Conservation (phyloP, 805 yeast genomes). For the Yamadazyma tumulicola region DNA sequence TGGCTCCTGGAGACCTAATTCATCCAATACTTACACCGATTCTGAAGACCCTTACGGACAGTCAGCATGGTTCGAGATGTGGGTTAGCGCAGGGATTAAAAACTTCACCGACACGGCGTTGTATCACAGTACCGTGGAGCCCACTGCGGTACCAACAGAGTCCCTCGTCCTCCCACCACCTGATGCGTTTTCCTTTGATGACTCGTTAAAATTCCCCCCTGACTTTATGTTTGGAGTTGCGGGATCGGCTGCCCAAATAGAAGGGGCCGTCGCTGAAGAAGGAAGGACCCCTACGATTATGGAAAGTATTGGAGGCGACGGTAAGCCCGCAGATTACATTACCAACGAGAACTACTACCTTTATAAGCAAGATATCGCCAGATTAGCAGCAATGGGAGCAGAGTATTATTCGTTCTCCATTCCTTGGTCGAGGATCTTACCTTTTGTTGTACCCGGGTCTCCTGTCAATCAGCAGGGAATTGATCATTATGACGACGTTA, state of each 20-base stretch:
- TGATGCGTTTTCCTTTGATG: constrained; percentile 14
- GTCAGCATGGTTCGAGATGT: constrained; percentile 17
- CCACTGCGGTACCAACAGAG: constrained; percentile 16
- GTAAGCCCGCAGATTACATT: constrained; percentile 18
- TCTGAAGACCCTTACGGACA: constrained; percentile 19
- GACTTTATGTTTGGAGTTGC: constrained; percentile 26
- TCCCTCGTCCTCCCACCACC: constrained; percentile 14
- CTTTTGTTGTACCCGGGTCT: constrained; percentile 25
- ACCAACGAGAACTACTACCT: constrained; percentile 29
- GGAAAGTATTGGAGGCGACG: constrained; percentile 16
- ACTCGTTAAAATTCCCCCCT: constrained; percentile 13
- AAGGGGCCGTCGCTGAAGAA: constrained; percentile 32
- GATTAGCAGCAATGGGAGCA: constrained; percentile 29
- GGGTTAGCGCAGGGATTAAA: constrained; percentile 12
- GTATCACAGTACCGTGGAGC: constrained; percentile 15
- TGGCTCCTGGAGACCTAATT: constrained; percentile 16
- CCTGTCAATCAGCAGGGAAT: constrained; percentile 27
- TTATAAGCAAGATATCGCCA: constrained; percentile 29
- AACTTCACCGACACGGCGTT: constrained; percentile 15
- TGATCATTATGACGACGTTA: constrained; percentile 20
- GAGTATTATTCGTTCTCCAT: constrained; percentile 28
- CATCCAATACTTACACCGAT: constrained; percentile 14
- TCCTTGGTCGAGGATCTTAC: constrained; percentile 34
- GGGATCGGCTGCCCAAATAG: constrained; percentile 33
- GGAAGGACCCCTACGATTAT: constrained; percentile 28